A percentile compares a stretch with the other conserved stretches of the same genome.
Evolutionary conservation across 305 asterid species (phyloP).

Genomic region (Stenogyne calaminthoides): DNA sequence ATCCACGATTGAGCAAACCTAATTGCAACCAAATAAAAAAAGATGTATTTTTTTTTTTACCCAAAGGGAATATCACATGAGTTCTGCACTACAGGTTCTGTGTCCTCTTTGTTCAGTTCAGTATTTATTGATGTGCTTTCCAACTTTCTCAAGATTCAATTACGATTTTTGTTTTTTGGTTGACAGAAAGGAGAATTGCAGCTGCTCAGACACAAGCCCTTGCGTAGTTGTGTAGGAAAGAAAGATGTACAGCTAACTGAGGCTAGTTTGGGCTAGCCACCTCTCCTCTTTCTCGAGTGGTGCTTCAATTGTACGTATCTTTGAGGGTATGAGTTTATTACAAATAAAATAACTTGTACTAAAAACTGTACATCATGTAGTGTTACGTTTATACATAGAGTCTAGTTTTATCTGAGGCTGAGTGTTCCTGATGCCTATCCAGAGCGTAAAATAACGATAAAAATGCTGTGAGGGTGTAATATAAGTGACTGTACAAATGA

Average conservation of each 20-base stretch:
- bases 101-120: too few species aligned
- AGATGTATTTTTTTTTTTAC: too few species aligned
- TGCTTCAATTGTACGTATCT: conserved; percentile 26
- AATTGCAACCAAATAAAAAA: too few species aligned
- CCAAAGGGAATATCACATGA: too few species aligned
- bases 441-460: conserved; percentile 30
- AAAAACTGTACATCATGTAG: conserved; percentile 71
- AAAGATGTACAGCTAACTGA: conserved; percentile 78
- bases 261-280: conserved; percentile 48
- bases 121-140: background rate
- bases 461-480: conserved; percentile 48
- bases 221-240: conserved; percentile 49
- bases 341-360: conserved; percentile 73
- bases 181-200: conserved; percentile 80
- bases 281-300: conserved; percentile 25
- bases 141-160: background rate
- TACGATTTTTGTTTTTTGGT: conserved; percentile 2
- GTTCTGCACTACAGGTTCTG: too few species aligned
- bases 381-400: conserved; percentile 56
- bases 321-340: conserved; percentile 36
- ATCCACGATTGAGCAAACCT: too few species aligned
- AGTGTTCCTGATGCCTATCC: conserved; percentile 41
- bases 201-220: conserved; percentile 54
- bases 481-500: conserved; percentile 66
- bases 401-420: conserved; percentile 59